Base-by-base conservation (phyloP, 108 stramenopile species). In the Discostella pseudostelligera region DNA sequence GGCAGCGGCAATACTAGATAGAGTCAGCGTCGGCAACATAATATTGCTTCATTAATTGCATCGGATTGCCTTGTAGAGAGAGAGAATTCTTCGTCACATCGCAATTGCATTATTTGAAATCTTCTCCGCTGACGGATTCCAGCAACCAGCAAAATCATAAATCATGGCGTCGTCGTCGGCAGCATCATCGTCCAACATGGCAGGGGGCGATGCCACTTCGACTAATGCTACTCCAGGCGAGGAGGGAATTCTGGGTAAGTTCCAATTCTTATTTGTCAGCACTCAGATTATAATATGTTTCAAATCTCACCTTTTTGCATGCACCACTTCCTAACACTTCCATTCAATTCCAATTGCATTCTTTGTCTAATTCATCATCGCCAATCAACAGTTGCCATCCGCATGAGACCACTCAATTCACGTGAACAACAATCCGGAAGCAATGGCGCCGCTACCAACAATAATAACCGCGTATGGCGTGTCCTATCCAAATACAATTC, bases 371-470 rank as follows among this genome's bases (percentile, higher is more conserved):
- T 17, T 19, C 43, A 4, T 44, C 20, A 4, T 26, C 59, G 32
- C 17, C 3, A 36, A n/a, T 61, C 56, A 58, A 50, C 66, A 89
- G 95, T 97, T 39, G 95, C 97, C 55, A 95, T 97, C 58, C 86
- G 97, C 45, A 95, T 97, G 84, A 85, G 95, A 26, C 97, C 97
- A 12, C 77, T 97, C 32, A 94, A 90, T 64, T 77, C 70, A 28
- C 76, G 70, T n/a, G 97, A 97, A 51, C 40, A 59, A 62, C 39
- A 36, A 32, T 32, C 32, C 5, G 32, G 32, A 32, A 32, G 32
- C 5, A 5, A 5, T 32, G 32, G 26, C 58, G 25, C 42, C 13
- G 17, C 14, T 12, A 67, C 46, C 24, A 65, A 35, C 11, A 58
- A 58, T 26, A 44, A 53, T 13, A 47, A 40, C 20, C 67, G 90